Conservation (phyloP, 2,329 filamentous ascomycete species). For the Calonectria hongkongensis region DNA sequence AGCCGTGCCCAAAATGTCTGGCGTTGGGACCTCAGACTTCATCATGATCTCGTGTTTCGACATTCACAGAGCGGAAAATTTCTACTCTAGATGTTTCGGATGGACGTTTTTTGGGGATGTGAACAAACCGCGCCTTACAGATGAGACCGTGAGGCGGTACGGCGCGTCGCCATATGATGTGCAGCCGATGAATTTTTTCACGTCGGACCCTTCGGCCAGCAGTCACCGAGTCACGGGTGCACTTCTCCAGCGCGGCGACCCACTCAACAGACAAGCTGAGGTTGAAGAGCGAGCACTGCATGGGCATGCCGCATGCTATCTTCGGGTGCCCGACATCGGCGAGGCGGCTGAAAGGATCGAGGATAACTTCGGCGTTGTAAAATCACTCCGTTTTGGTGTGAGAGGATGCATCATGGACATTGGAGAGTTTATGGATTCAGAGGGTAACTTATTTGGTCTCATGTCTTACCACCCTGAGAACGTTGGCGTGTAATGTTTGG, state of each 20-base stretch:
- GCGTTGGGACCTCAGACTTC: conserved; percentile 43
- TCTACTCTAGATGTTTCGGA: conserved; percentile 52
- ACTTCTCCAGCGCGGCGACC: conserved; percentile 41
- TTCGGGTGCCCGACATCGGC: conserved; percentile 52
- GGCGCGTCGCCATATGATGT: conserved; percentile 51
- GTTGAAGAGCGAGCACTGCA: conserved; percentile 14
- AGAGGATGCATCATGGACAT: conserved; percentile 53
- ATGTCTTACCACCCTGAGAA: conserved; percentile 50
- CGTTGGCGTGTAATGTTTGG: conserved; percentile 27
- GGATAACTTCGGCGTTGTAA: conserved; percentile 46
- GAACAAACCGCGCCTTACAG: conserved; percentile 41
- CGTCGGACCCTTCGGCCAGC: conserved; percentile 18
- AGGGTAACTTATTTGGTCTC: conserved; percentile 53
- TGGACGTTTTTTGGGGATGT: conserved; percentile 52
- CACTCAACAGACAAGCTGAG: not conserved
- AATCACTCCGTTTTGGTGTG: conserved; percentile 50
- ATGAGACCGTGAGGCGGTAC: conserved; percentile 44
- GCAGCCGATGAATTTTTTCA: conserved; percentile 53
- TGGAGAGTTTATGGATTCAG: conserved; percentile 53
- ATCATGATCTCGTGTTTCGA: conserved; percentile 51
- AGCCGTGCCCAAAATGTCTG: conserved; percentile 3
- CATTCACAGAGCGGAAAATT: conserved; percentile 46
- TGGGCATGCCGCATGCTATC: conserved; percentile 41
- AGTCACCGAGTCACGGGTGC: conserved; percentile 41
- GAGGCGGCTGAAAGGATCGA: conserved; percentile 50